These are phyloP conservation scores for Fusarium sp. DNA, from an alignment of 2,329 filamentous ascomycete species.

Conservation along the genomic window DNA sequence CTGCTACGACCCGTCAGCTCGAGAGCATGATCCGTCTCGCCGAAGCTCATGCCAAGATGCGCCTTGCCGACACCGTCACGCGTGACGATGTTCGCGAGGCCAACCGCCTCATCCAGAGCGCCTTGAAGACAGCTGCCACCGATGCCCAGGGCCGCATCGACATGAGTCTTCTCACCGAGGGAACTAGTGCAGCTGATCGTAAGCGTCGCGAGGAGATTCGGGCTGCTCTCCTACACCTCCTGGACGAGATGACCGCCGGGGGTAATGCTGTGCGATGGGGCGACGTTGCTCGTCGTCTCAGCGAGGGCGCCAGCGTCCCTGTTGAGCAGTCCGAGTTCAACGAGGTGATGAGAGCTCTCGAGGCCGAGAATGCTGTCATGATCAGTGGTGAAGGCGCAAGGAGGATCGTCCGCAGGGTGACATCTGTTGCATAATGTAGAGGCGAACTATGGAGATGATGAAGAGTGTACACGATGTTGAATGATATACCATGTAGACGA, in stretches of 20 bases:
- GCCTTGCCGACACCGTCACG: conserved; percentile 78
- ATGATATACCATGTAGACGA: conserved; percentile 41
- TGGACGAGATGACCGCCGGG: conserved; percentile 81
- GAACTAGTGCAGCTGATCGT: conserved; percentile 88
- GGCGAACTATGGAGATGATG: neutral
- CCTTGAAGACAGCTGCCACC: conserved; percentile 96
- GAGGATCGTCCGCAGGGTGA: conserved; percentile 81
- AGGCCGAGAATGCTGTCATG: conserved; percentile 85
- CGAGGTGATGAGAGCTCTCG: conserved; percentile 80
- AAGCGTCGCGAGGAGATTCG: conserved; percentile 86
- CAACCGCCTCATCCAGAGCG: conserved; percentile 89
- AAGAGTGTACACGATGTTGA: conserved; percentile 29
- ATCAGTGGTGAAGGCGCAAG: conserved; percentile 85
- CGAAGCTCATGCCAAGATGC: conserved; percentile 98
- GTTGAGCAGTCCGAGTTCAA: conserved; percentile 84
- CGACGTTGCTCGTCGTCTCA: conserved; percentile 78
- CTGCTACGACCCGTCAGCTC: conserved; percentile 93
- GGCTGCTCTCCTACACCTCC: conserved; percentile 73
- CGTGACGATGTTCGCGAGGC: conserved; percentile 87
- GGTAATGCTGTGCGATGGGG: conserved; percentile 76
- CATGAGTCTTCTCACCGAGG: conserved; percentile 94
- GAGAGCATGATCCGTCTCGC: conserved; percentile 98
- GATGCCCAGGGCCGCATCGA: conserved; percentile 93
- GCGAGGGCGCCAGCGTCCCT: conserved; percentile 73
- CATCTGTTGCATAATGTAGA: conserved; percentile 39